Base-by-base conservation (phyloP, 1,284 basidiomycete genomes). In the Leccinum fallax region DNA sequence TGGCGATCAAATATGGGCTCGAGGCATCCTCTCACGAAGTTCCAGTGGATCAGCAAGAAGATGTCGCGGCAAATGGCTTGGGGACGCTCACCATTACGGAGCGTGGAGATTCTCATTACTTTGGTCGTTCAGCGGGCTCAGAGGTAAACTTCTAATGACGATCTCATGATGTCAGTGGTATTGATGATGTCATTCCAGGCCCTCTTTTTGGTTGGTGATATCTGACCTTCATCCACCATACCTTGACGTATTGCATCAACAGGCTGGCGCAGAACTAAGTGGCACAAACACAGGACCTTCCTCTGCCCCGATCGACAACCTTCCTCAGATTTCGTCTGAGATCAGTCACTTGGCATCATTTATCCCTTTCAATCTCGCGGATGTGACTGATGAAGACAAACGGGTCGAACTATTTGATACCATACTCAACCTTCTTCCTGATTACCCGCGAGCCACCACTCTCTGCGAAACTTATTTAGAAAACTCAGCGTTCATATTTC, bases 381-480 rank as follows among this genome's bases (percentile, higher is more conserved):
- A 75, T 36, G 71, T 76, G 54, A 60, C 62, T 46, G 68, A 76
- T 59, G 60, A 71, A 28, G 63, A 67, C 59, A 68, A 66, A 26
- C 60, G 38, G 9, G 77, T 78, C 55, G 74, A 75, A 52, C 68
- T 78, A 28, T 65, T 84, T 60, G 78, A 82, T 32, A 63, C 78
- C 3, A 65, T 87, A 28, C 79, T 83, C 61, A 71, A 77, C 19
- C 75, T 80, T 66, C 78, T 86, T 48, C 85, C 85, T 1, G 73
- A 79, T 28, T 84, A 84, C 69, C 81, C 82, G 24, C 80, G 85
- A 48, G 85, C 87, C 19, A 87, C 85, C 79, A 74, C 85, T 6
- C 77, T 89, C 4, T 89, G 85, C 66, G 88, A 89, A 73, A 85
- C 86, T 3, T 89, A 87, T 65, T 69, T 86, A 67, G 86, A 88